Base-by-base conservation (phyloP, 2,329 filamentous ascomycete species). In the Penicillium sp. region DNA sequence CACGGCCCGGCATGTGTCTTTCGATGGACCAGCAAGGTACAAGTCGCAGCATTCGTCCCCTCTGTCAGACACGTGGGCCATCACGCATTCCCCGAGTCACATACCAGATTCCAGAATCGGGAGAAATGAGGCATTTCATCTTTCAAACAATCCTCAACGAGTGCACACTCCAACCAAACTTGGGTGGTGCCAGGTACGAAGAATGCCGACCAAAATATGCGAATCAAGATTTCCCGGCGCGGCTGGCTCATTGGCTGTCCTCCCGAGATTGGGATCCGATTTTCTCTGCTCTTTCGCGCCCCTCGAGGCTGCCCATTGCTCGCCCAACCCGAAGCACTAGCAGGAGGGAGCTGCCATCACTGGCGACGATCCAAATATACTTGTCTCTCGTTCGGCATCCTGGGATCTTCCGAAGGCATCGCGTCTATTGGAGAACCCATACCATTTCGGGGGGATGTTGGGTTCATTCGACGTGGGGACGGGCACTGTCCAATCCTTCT, bases 51-150 rank as follows among this genome's bases (percentile, higher is more conserved):
- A 41, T 30, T 15, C 54, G 50, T 57, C 41, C 39, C 46, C 8
- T 37, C 36, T 52, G 44, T 52, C 52, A 59, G 54, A 57, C 56
- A 59, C 56, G 54, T 59, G 56, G 54, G 32, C 7, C 21, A 37
- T 30, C 24, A 37, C 27, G 33, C 39, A 42, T 42, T 42, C 37
- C 27, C 18, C 26, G 15, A n/a, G 15, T 15, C 17, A 43, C 42
- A 45, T 33, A 24, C 42, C 32, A 45, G 12, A 40, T 17, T 17
- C 7, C 20, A 17, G 23, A 17, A 29, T 23, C 23, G 12, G 29
- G 34, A 23, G 24, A 23, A 17, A 33, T 12, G 13, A 46, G 18
- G n/a, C n/a, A n/a, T n/a, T n/a, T n/a, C n/a, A n/a, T n/a, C n/a
- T n/a, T n/a, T n/a, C n/a, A n/a, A n/a, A n/a, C n/a, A n/a, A n/a